Evolutionary conservation across 2,329 filamentous ascomycete species (phyloP), one percentile per base, ranked within the genome.

Genomic region (Aspergillus sergii): DNA sequence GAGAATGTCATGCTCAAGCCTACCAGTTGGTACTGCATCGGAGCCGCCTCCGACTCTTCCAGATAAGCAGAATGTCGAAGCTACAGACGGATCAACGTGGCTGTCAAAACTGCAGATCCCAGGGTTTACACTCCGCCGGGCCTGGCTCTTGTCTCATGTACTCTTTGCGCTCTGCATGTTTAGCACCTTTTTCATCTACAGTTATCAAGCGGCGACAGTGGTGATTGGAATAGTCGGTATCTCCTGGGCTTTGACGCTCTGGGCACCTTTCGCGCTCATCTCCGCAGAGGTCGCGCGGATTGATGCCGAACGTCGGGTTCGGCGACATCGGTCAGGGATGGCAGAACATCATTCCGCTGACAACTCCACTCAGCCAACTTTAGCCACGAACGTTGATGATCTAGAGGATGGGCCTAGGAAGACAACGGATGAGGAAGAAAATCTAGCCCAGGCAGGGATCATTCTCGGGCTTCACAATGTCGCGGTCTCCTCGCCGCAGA

Each of bases 401-500:
- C 32, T 72, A 12, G 70, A 75, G 69, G 70, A 76, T 48, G 71
- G 72, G 48, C 63, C 68, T 23, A 54, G 60, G 34, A 72, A 78
- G 32, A 67, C 73, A 19, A 55, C 72, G 12, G 58, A 64, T 16
- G 69, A 74, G 14, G 71, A 85, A 3, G 83, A 87, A 30, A 84
- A 87, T 45, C 83, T 87, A 2, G 91, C 94, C 71, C 91, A 95
- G 74, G 92, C 93, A 5, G 93, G 94, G 48, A 91, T 97, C 46
- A 93, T 98, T 51, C 85, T 98, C 2, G 94, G 94, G 10, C 93
- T 98, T 60, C 94, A 98, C 82, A 98, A 98, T 77, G 94, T 98
- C 80, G 90, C 94, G 19, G 91, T 98, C 69, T 93, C 94, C 0
- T 89, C 93, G 6, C 94, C 94, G 1, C 94, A 98, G 75, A 94